phyloP scores from a whole-genome alignment of 177 flowering plant genomes.

The Vitis hybrid region DNA sequence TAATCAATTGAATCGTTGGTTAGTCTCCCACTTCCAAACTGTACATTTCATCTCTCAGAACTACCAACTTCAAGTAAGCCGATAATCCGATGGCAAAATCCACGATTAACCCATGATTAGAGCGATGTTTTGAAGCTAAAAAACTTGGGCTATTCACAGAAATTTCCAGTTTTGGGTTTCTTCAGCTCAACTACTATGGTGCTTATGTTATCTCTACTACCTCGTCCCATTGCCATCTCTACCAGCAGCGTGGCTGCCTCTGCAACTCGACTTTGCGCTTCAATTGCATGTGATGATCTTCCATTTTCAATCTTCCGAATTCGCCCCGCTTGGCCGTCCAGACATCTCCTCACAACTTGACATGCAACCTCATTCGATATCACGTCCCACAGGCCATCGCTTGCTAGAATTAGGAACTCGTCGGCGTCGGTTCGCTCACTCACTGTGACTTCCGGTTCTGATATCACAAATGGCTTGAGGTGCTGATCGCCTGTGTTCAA shows the following conservation, averaged over 20 bases:
- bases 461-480: slow-evolving; percentile 46
- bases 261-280: slow-evolving; percentile 14
- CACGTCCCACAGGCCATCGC: slow-evolving; percentile 64
- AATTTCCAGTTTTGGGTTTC: not conserved
- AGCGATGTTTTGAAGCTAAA: too few species aligned
- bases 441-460: slow-evolving; percentile 44
- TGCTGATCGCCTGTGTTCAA: slow-evolving; percentile 42
- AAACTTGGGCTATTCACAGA: too few species aligned
- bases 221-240: slow-evolving; percentile 52
- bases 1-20: too few species aligned
- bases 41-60: too few species aligned
- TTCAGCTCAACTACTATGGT: slow-evolving; percentile 46
- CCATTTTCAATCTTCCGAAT: not conserved
- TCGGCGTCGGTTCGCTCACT: slow-evolving; percentile 32
- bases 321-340: slow-evolving; percentile 21
- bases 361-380: slow-evolving; percentile 48
- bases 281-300: not conserved
- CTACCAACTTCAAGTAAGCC: too few species aligned
- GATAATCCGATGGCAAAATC: too few species aligned
- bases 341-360: slow-evolving; percentile 39
- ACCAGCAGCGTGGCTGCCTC: slow-evolving; percentile 42
- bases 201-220: slow-evolving; percentile 59
- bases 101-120: too few species aligned
- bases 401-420: slow-evolving; percentile 53
- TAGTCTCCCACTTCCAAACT: too few species aligned